Percentiles rank a stretch among this genome's conserved stretches.
phyloP scores from a whole-genome alignment of 2,329 filamentous ascomycete species.

The Trichoderma polysporum region DNA sequence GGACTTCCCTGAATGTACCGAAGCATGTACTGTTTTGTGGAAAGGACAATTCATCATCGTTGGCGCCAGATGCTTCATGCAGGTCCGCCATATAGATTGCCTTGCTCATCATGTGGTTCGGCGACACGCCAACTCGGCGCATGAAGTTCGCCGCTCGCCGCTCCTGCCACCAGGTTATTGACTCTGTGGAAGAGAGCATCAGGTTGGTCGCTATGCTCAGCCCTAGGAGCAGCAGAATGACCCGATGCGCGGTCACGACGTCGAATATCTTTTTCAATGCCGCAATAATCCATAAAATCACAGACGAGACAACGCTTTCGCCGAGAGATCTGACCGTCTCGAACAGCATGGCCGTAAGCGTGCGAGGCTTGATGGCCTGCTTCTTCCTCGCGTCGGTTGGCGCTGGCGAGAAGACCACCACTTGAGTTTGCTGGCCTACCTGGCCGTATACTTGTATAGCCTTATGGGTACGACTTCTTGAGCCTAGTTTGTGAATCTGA shows the following conservation, averaged over 20 bases:
- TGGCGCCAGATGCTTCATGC: conserved; percentile 57
- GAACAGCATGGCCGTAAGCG: conserved; percentile 66
- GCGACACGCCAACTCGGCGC: conserved; percentile 73
- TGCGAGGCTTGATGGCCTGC: conserved; percentile 60
- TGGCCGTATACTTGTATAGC: conserved; percentile 78
- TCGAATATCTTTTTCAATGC: conserved; percentile 64
- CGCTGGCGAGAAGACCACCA: conserved; percentile 58
- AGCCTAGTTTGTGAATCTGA: conserved; percentile 71
- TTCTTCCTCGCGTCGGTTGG: conserved; percentile 50
- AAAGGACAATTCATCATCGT: conserved; percentile 34
- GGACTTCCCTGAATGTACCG: conserved; percentile 59
- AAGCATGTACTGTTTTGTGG: conserved; percentile 58
- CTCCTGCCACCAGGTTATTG: conserved; percentile 81
- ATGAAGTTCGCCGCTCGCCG: conserved; percentile 79
- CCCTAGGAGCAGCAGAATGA: conserved; percentile 68
- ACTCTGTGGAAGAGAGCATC: conserved; percentile 71
- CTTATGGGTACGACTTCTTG: conserved; percentile 71
- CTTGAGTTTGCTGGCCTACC: conserved; percentile 66
- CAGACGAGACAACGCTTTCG: conserved; percentile 70
- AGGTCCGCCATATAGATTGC: conserved; percentile 82
- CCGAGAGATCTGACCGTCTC: conserved; percentile 71
- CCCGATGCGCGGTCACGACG: conserved; percentile 67
- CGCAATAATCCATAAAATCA: conserved; percentile 76
- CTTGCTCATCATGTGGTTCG: conserved; percentile 78
- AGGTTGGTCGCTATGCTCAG: conserved; percentile 72